A percentile compares a stretch with the other conserved stretches of the same genome.
Evolutionary conservation across 441 rosid species (phyloP).

Genomic region (Adansonia grandidieri): DNA sequence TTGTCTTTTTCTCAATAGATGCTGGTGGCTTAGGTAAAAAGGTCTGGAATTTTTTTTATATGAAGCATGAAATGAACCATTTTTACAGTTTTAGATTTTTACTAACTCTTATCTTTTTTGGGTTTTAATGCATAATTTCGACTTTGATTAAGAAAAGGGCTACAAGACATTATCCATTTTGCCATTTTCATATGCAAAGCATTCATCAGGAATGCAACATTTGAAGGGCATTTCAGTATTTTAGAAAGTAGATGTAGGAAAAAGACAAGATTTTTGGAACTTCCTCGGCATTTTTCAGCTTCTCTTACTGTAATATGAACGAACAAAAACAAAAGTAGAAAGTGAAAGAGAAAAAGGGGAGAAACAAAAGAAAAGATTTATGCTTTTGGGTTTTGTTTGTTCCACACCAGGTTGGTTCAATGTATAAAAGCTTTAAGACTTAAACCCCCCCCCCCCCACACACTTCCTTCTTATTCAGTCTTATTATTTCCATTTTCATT

Average conservation of each 20-base stretch:
- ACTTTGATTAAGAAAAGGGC: background rate
- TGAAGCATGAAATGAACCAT: too few relatives aligned
- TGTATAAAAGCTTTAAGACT: background rate
- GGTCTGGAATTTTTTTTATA: too few relatives aligned
- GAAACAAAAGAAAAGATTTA: constrained; percentile 12
- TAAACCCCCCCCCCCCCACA: background rate
- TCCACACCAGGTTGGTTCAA: constrained; percentile 27
- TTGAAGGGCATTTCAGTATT: constrained; percentile 28
- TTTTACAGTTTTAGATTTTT: too few relatives aligned
- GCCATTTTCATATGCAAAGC: background rate
- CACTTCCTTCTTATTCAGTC: background rate
- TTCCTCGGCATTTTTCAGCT: background rate
- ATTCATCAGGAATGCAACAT: background rate
- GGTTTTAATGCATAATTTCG: background rate
- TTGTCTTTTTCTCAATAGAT: too few relatives aligned
- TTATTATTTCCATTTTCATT: constrained; percentile 17
- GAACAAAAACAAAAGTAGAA: background rate
- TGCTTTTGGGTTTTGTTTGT: constrained; percentile 19
- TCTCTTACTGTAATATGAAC: constrained; percentile 23
- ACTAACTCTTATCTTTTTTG: background rate
- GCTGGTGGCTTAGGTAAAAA: too few relatives aligned
- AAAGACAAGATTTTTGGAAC: constrained; percentile 7
- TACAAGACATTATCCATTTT: background rate
- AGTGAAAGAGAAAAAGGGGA: background rate
- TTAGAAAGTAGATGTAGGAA: background rate